Base-by-base conservation (phyloP, 139 green algal genomes). In the Yamagishiella unicocca region DNA sequence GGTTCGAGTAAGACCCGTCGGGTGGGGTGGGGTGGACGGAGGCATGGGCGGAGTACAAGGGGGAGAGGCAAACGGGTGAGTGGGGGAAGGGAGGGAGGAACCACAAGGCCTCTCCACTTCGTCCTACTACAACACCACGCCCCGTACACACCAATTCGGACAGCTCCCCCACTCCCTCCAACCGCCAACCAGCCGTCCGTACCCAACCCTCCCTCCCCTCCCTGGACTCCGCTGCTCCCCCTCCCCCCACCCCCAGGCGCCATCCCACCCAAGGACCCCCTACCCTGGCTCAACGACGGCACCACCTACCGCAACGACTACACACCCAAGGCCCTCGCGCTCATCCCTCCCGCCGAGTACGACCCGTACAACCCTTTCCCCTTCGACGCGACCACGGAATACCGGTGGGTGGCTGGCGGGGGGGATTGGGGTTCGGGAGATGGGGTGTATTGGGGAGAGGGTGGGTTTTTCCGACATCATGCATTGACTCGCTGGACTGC, bases 251-350 rank as follows among this genome's bases (percentile, higher is more conserved):
- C 67, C 35, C 0, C 79, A 85, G 79, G 79, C 40, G 12, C 79
- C 40, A 75, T 76, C 42, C 79, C 79, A 19, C 61, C 58, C 38
- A 75, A 75, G 6, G 74, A 55, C 42, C 55, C 75, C 10, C 61
- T 89, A 12, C 87, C 84, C 12, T 93, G 87, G 90, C 70, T 93
- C 72, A 81, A 37, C 38, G 81, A 81, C n/a, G 72, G 64, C 37
- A 92, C 84, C 67, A 92, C 90, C 35, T 93, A 92, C 81, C 61
- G 67, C 12, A 84, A 88, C 81, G 79, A 93, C 75, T 92, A 85
- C 70, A 29, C 71, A 10, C 81, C 84, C 84, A 93, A 93, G 84
- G 37, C 50, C 17, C 68, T 85, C 25, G 64, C n/a, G 37, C 61
- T 85, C 27, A 31, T 89, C 35, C 64, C 81, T 64, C 81, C 81